Conservation (phyloP, 2,329 filamentous ascomycete species). For the Teratosphaeria destructans region DNA sequence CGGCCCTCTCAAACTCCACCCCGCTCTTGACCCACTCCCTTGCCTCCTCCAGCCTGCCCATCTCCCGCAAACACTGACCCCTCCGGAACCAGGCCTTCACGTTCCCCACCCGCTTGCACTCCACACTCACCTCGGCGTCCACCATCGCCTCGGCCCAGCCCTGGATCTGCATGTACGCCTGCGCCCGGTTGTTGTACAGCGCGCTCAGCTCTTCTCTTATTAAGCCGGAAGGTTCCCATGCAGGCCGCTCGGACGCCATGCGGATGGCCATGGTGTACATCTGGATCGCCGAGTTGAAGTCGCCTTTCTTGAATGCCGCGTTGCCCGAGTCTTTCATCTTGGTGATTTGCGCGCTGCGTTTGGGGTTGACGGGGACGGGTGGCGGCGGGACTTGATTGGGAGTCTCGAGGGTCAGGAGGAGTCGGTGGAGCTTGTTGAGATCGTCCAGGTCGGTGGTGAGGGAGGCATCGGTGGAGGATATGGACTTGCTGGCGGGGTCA, state of each 20-base stretch:
- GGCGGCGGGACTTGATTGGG: conserved; percentile 65
- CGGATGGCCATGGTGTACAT: conserved; percentile 79
- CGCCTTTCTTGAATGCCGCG: conserved; percentile 66
- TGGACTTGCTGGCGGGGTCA: conserved; percentile 69
- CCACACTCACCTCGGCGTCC: conserved; percentile 80
- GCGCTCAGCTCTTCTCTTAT: conserved; percentile 74
- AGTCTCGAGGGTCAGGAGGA: conserved; percentile 53
- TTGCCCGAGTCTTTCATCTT: conserved; percentile 90
- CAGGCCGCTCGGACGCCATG: conserved; percentile 72
- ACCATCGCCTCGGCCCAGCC: conserved; percentile 78
- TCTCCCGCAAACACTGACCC: conserved; percentile 78
- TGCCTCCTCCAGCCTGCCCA: conserved; percentile 78
- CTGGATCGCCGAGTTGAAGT: conserved; percentile 63
- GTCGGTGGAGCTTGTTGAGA: conserved; percentile 70
- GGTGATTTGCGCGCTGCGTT: conserved; percentile 74
- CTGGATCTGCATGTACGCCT: conserved; percentile 75
- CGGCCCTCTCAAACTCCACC: conserved; percentile 48
- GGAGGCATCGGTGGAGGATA: conserved; percentile 41
- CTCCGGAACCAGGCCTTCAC: conserved; percentile 91
- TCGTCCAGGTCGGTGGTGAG: conserved; percentile 46
- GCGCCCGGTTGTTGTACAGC: conserved; percentile 77
- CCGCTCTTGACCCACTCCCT: conserved; percentile 65
- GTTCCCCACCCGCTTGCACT: conserved; percentile 77
- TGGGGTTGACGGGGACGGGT: conserved; percentile 83
- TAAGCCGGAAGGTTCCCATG: conserved; percentile 78